Percentiles rank a stretch among this genome's conserved stretches.
Conservation (phyloP, 2,329 filamentous ascomycete genomes). For the Aspergillus flavus region DNA sequence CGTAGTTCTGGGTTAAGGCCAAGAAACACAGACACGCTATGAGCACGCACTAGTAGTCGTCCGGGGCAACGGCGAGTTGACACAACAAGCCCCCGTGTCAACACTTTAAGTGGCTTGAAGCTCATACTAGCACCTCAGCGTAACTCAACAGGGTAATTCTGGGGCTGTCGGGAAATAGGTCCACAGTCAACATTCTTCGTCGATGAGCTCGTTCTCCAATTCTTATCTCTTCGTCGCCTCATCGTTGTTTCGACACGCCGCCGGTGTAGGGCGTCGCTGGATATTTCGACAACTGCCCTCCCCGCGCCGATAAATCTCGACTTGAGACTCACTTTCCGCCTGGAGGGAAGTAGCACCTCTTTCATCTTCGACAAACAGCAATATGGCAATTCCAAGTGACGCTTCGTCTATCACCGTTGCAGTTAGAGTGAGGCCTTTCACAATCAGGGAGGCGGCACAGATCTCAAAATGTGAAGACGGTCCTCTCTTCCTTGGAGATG, state of each 20-base stretch:
- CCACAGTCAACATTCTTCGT: conserved; percentile 35
- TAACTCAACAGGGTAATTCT: conserved; percentile 18
- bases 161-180: conserved; percentile 22
- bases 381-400: conserved; percentile 47
- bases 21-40: neutral
- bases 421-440: conserved; percentile 67
- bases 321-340: conserved; percentile 18
- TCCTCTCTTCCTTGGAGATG: conserved; percentile 92
- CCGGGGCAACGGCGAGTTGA: conserved; percentile 35
- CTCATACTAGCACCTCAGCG: conserved; percentile 17
- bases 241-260: conserved; percentile 18
- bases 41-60: conserved; percentile 21
- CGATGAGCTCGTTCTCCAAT: conserved; percentile 7
- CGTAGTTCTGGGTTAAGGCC: neutral
- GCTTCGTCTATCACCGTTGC: conserved; percentile 55
- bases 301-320: conserved; percentile 13
- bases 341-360: conserved; percentile 21
- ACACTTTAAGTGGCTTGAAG: conserved; percentile 24
- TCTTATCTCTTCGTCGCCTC: conserved; percentile 17
- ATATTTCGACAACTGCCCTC: conserved; percentile 23
- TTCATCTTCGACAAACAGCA: conserved; percentile 19
- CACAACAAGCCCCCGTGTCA: conserved; percentile 30
- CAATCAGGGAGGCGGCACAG: conserved; percentile 92
- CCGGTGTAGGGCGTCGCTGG: conserved; percentile 23
- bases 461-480: conserved; percentile 76